Conservation (phyloP, 805 yeast species). For the Zygosaccharomyces bailii region DNA sequence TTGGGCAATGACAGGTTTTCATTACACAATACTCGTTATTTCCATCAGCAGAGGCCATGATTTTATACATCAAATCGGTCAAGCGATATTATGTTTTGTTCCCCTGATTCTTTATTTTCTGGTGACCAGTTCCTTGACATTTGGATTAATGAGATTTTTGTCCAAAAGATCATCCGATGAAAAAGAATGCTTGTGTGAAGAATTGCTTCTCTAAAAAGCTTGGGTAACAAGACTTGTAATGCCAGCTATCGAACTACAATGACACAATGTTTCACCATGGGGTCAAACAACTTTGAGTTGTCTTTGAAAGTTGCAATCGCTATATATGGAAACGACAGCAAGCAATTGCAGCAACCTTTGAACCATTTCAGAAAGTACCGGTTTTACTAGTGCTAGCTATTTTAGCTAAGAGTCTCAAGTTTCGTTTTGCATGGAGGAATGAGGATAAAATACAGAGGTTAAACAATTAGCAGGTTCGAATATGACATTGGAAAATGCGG, state of each 20-base stretch:
- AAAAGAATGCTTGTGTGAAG: slow-evolving; percentile 42
- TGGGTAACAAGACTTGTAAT: slow-evolving; percentile 35
- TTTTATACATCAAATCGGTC: slow-evolving; percentile 46
- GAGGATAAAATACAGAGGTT: too few species aligned
- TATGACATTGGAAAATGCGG: too few species aligned
- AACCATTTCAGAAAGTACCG: slow-evolving; percentile 59
- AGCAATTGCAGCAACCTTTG: slow-evolving; percentile 58
- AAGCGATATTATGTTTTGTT: slow-evolving; percentile 48
- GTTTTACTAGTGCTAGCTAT: slow-evolving; percentile 41
- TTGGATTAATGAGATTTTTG: slow-evolving; percentile 37
- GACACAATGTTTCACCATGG: slow-evolving; percentile 55
- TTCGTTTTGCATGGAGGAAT: slow-evolving; percentile 28
- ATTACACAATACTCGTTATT: slow-evolving; percentile 50
- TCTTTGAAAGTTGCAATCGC: slow-evolving; percentile 53
- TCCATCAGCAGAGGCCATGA: slow-evolving; percentile 50
- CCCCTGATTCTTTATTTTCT: slow-evolving; percentile 49
- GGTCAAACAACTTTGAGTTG: slow-evolving; percentile 56
- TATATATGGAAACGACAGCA: slow-evolving; percentile 49
- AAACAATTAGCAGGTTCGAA: too few species aligned
- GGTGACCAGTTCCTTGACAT: slow-evolving; percentile 46
- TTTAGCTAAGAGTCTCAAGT: slow-evolving; percentile 37
- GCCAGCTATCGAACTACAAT: slow-evolving; percentile 42
- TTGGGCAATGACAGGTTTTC: slow-evolving; percentile 48
- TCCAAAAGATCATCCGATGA: slow-evolving; percentile 11
- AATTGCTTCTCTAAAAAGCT: slow-evolving; percentile 18